These are phyloP conservation scores for Albatrellus ellisii DNA, from an alignment of 768 basidiomycete species.

Conservation along the genomic window DNA sequence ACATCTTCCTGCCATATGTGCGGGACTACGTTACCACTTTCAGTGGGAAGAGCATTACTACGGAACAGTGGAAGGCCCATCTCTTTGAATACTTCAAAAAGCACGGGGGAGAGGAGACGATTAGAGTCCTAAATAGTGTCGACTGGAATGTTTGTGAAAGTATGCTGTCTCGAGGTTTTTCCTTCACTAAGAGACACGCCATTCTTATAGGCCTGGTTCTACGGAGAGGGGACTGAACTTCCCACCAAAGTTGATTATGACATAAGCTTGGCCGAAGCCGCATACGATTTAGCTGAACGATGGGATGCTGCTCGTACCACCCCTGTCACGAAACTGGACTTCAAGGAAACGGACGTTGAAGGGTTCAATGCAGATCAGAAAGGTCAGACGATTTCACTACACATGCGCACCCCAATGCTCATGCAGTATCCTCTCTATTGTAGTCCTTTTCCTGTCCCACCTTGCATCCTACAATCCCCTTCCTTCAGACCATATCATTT, in stretches of 20 bases:
- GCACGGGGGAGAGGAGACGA: slow-evolving; percentile 44
- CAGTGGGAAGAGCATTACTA: slow-evolving; percentile 73
- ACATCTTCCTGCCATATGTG: slow-evolving; percentile 76
- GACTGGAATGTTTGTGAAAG: slow-evolving; percentile 60
- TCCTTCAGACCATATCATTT: slow-evolving; percentile 41
- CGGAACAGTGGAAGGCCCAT: slow-evolving; percentile 73
- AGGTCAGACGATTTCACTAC: slow-evolving; percentile 31
- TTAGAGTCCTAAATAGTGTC: slow-evolving; percentile 51
- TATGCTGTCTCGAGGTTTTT: not conserved
- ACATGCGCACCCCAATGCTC: too few relatives aligned
- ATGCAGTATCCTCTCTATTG: not conserved
- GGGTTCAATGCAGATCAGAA: slow-evolving; percentile 67
- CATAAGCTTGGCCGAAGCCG: slow-evolving; percentile 48
- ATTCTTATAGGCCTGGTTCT: slow-evolving; percentile 54
- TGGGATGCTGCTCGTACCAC: slow-evolving; percentile 57
- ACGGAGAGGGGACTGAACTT: slow-evolving; percentile 63
- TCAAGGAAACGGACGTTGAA: slow-evolving; percentile 46
- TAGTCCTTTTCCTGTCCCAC: slow-evolving; percentile 78
- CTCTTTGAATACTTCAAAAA: slow-evolving; percentile 56
- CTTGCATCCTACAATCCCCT: slow-evolving; percentile 51
- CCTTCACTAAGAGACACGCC: not conserved
- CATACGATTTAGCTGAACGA: slow-evolving; percentile 55
- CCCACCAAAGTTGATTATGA: slow-evolving; percentile 72
- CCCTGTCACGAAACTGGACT: slow-evolving; percentile 31
- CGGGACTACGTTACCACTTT: slow-evolving; percentile 74